Evolutionary conservation across 768 basidiomycete genomes (phyloP), one percentile per base, ranked within the genome.

Genomic region (Agrocybe chaxingu): DNA sequence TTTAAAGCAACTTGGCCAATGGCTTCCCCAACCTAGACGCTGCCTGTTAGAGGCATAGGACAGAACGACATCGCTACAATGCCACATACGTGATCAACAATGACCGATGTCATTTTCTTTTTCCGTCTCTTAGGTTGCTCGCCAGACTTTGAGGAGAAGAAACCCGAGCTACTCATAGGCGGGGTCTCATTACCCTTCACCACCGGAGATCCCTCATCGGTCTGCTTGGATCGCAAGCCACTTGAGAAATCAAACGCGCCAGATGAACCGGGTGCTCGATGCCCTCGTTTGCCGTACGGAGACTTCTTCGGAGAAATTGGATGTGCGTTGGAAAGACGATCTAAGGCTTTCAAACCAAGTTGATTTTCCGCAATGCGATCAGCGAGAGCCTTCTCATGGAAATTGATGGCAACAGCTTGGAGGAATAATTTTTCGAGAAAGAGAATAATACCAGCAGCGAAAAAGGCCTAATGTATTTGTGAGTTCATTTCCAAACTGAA

Each of bases 381-480:
- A 8, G 85, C 81, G 16, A 90, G 77, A 1, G 88, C 87, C 48
- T 79, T 85, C 55, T 81, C 76, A 62, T 91, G 88, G 62, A 91
- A 92, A 56, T 81, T 87, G 68, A 89, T 89, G 29, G 89, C 88
- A 40, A 90, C 81, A 52, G 84, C 82, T 58, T 83, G 86, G 31
- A 92, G 65, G 63, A 86, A 82, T 34, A 87, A 63, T 62, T 76
- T 78, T 45, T 79, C 75, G 6, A 63, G 62, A 7, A 77, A 66
- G 12, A 78, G 57, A 18, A 80, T 68, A 24, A 76, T 69, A 13
- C 70, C 67, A 19, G 72, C 61, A 2, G 75, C 65, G 47, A 80
- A 80, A 12, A 80, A 61, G 2, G 73, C 73, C 76, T 76, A 49
- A 43, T 19, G 44, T 38, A 29, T 47, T 44, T n/a, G 53, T 49